Evolutionary conservation across 2,329 filamentous ascomycete species (phyloP), one percentile per base, ranked within the genome.

Genomic region (Ceratocystis destructans): DNA sequence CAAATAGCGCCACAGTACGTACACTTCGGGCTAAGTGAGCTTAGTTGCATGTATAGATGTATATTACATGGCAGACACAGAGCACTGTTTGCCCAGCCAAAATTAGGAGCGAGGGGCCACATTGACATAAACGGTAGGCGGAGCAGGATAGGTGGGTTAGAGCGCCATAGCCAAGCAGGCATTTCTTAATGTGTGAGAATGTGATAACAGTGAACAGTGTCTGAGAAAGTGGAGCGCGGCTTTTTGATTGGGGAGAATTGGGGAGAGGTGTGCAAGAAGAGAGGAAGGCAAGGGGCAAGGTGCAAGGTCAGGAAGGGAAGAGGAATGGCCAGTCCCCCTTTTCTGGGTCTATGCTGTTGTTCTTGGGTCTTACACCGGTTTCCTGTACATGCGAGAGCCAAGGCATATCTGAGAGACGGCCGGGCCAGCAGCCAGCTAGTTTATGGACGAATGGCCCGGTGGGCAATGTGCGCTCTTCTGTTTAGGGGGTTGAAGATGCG

Each of bases 151-250:
- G 46, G 46, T 3, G 46, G 22, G 46, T 22, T 22, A 50, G 22
- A 22, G 17, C 17, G 5, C 46, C 57, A 46, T 31, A 17, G 41
- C n/a, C 17, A 63, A 1, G n/a, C 61, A 46, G 41, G 59, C 33
- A 62, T 45, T 53, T 53, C 12, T 20, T 28, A 37, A 37, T 37
- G 37, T 37, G 37, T 37, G 37, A 37, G 37, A 37, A 31, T 31
- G 53, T 33, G 53, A 59, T 15, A 55, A 55, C 25, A 59, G 53
- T 59, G 28, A 55, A 55, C 25, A 59, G 53, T 59, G 28, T 59
- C 53, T 59, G 53, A 59, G 53, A 33, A 33, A 59, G 28, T 31
- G 53, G 28, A 59, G 25, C 8, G 12, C 15, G n/a, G 17, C 28
- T n/a, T 33, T 59, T 37, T 37, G 10, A 37, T 37, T 37, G 37